Conservation (phyloP, 805 yeast genomes). For the Kuraishia cidri region DNA sequence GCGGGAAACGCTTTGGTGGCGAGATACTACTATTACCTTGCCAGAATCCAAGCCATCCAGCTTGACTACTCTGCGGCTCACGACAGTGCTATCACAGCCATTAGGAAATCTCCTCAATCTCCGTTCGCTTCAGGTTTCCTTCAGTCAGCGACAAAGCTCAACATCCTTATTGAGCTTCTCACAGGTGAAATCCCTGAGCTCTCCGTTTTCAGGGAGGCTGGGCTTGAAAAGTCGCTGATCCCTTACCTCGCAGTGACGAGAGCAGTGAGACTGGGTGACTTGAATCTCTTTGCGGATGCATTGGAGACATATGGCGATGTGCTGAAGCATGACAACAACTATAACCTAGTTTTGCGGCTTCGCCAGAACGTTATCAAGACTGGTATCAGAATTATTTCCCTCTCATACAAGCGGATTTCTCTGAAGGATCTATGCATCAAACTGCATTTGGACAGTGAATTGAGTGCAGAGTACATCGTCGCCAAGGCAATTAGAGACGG, state of each 20-base stretch:
- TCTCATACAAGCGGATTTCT: conserved; percentile 86
- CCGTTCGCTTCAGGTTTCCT: conserved; percentile 76
- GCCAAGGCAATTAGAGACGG: conserved; percentile 96
- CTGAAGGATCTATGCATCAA: conserved; percentile 90
- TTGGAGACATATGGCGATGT: conserved; percentile 50
- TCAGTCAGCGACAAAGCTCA: conserved; percentile 83
- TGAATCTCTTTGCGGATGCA: conserved; percentile 68
- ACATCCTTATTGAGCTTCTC: conserved; percentile 79
- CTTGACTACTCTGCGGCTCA: conserved; percentile 86
- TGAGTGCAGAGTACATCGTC: conserved; percentile 93
- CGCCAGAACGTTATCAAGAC: conserved; percentile 97
- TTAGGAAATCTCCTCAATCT: conserved; percentile 93
- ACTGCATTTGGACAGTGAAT: conserved; percentile 86
- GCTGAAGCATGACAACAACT: conserved; percentile 71
- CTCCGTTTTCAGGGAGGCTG: conserved; percentile 61
- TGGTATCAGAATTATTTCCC: conserved; percentile 87
- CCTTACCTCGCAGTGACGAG: conserved; percentile 85
- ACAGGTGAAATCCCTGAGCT: conserved; percentile 97
- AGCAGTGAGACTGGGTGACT: conserved; percentile 90
- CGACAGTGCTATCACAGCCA: conserved; percentile 88
- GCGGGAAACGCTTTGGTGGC: conserved; percentile 87
- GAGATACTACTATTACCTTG: conserved; percentile 83
- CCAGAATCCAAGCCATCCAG: conserved; percentile 87
- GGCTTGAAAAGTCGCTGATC: conserved; percentile 48
- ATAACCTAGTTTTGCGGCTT: conserved; percentile 76